phyloP scores from a whole-genome alignment of 1,139 yeast species.

The Debaryomyces sp. region DNA sequence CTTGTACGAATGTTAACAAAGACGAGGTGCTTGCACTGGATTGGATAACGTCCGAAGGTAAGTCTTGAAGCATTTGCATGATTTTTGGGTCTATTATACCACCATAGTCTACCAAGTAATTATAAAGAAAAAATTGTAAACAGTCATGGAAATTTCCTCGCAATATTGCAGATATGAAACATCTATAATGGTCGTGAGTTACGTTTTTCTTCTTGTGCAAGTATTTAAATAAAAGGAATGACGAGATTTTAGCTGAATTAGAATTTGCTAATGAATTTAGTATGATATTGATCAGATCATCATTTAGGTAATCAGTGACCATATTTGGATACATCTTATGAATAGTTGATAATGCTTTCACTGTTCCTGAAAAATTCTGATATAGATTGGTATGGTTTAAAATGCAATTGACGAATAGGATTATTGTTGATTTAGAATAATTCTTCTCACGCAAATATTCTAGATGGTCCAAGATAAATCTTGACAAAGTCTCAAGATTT shows the following conservation, averaged over 20 bases:
- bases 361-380: conserved; percentile 40
- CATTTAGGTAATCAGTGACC: conserved; percentile 27
- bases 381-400: conserved; percentile 37
- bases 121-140: conserved; percentile 31
- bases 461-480: conserved; percentile 29
- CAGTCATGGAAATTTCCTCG: conserved; percentile 29
- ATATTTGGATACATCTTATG: conserved; percentile 21
- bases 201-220: conserved; percentile 18
- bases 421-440: conserved; percentile 24
- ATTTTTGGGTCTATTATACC: conserved; percentile 16
- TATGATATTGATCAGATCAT: conserved; percentile 36
- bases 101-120: conserved; percentile 23
- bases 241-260: conserved; percentile 31
- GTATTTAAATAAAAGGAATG: conserved; percentile 26
- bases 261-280: conserved; percentile 30
- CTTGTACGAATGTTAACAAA: conserved; percentile 9
- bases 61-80: conserved; percentile 15
- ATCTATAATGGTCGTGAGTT: conserved; percentile 19
- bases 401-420: conserved; percentile 39
- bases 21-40: conserved; percentile 12
- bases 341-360: conserved; percentile 25
- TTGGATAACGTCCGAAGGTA: conserved; percentile 17
- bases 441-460: conserved; percentile 19
- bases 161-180: conserved; percentile 30
- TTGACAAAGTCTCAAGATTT: conserved; percentile 26